A percentile compares a stretch with the other conserved stretches of the same genome.
phyloP scores from a whole-genome alignment of 345 rosid genomes.

The Eucalyptus caleyi region DNA sequence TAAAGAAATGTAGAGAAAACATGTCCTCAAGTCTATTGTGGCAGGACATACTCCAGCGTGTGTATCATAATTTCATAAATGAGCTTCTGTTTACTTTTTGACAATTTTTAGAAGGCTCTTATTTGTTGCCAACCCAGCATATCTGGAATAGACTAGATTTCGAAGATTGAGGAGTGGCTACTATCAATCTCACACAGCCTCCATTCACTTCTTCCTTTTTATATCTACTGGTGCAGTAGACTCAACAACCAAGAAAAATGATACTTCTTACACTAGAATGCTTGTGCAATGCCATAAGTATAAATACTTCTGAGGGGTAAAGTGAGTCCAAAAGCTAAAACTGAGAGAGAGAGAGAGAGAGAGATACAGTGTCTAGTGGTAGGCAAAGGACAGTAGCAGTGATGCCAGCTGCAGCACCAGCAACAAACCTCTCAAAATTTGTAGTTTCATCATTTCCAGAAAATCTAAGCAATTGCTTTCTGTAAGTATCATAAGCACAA shows the following conservation, averaged over 20 bases:
- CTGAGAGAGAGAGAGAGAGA: background rate
- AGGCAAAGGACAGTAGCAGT: slow-evolving; percentile 84
- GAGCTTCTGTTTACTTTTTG: background rate
- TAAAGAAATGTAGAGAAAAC: background rate
- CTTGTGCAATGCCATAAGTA: background rate
- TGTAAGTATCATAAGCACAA: slow-evolving; percentile 80
- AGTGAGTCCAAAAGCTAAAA: background rate
- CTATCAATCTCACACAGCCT: background rate
- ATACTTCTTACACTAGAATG: background rate
- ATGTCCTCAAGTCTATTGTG: background rate
- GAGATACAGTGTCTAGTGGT: slow-evolving; percentile 85
- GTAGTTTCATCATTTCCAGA: slow-evolving; percentile 68
- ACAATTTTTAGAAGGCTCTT: background rate
- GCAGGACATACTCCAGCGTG: background rate
- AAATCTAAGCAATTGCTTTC: slow-evolving; percentile 45
- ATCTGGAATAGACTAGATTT: background rate
- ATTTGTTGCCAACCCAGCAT: background rate
- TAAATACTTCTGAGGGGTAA: background rate
- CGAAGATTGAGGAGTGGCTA: background rate
- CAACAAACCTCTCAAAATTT: slow-evolving; percentile 79
- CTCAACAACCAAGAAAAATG: background rate
- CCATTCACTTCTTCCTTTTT: background rate
- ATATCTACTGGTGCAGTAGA: background rate
- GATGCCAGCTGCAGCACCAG: slow-evolving; percentile 96
- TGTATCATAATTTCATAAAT: background rate